phyloP scores from a whole-genome alignment of 2,329 filamentous ascomycete species.

The Balansia obtecta region DNA sequence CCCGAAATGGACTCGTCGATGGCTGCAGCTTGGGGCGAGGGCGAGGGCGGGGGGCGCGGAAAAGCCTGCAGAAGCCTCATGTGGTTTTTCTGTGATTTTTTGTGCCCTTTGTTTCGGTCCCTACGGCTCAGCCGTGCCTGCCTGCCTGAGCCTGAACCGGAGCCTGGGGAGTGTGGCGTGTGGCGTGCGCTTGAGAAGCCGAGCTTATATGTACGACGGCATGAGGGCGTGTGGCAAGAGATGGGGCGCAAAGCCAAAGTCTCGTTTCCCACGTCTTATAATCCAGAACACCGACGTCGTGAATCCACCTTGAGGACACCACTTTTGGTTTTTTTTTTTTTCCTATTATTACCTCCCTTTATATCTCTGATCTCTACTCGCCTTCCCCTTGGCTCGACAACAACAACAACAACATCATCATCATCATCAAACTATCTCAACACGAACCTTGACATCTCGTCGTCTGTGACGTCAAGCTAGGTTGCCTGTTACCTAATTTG shows the following conservation, averaged over 20 bases:
- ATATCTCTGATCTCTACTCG: background rate
- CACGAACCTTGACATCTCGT: background rate
- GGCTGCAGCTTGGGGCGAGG: background rate
- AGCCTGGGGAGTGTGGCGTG: background rate
- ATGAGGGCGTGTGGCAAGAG: background rate
- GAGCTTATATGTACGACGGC: background rate
- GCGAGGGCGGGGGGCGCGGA: background rate
- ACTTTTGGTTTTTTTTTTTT: background rate
- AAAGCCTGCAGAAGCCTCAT: background rate
- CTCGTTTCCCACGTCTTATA: conserved; percentile 1
- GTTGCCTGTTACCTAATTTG: background rate
- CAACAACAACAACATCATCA: too few species aligned
- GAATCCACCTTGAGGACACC: background rate
- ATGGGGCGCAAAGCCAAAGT: background rate
- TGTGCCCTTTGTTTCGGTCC: background rate
- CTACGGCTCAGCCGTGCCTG: background rate
- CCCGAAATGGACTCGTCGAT: background rate
- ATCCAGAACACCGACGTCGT: conserved; percentile 2
- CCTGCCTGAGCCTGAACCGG: background rate
- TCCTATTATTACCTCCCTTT: background rate
- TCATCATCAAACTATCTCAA: background rate
- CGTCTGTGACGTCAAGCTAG: conserved; percentile 1
- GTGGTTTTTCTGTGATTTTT: too few species aligned
- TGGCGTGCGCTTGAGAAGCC: background rate
- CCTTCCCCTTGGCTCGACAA: background rate